Percentiles rank a stretch among this genome's conserved stretches.
Conservation (phyloP, 163 green algal genomes). For the Prototheca wickerhamii region DNA sequence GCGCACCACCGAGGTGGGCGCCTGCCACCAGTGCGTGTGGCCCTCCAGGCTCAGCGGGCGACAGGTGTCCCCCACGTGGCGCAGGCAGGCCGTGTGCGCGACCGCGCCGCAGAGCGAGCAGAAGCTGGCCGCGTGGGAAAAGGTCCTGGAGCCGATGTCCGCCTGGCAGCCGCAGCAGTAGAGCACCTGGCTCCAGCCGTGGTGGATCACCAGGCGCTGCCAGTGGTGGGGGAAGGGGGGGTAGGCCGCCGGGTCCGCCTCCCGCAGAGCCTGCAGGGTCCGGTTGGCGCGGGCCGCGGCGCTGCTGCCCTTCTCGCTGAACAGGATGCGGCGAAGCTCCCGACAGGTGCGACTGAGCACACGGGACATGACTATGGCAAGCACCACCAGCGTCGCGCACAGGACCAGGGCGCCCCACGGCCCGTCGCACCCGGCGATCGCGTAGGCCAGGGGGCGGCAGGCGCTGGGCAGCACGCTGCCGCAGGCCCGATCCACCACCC, state of each 20-base stretch:
- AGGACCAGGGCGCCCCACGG: not conserved
- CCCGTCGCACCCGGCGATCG: no score
- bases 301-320: not conserved
- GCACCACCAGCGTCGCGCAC: not conserved
- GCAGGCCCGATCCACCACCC: no score
- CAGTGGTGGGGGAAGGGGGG: not conserved
- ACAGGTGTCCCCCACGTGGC: slow-evolving; percentile 34
- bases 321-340: not conserved
- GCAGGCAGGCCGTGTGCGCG: slow-evolving; percentile 35
- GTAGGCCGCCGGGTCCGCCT: not conserved
- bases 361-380: not conserved
- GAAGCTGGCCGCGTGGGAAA: slow-evolving; percentile 13
- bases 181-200: not conserved
- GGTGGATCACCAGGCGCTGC: not conserved
- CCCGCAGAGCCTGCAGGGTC: not conserved
- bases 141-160: not conserved
- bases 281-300: not conserved
- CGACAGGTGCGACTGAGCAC: not conserved
- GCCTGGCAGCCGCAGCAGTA: not conserved
- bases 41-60: slow-evolving; percentile 6
- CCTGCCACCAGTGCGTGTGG: slow-evolving; percentile 20
- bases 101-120: slow-evolving; percentile 46
- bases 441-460: no score
- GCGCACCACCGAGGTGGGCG: not conserved
- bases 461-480: no score